Evolutionary conservation across 352 stramenopile species (phyloP).

Genomic region (Phytophthora rubi): DNA sequence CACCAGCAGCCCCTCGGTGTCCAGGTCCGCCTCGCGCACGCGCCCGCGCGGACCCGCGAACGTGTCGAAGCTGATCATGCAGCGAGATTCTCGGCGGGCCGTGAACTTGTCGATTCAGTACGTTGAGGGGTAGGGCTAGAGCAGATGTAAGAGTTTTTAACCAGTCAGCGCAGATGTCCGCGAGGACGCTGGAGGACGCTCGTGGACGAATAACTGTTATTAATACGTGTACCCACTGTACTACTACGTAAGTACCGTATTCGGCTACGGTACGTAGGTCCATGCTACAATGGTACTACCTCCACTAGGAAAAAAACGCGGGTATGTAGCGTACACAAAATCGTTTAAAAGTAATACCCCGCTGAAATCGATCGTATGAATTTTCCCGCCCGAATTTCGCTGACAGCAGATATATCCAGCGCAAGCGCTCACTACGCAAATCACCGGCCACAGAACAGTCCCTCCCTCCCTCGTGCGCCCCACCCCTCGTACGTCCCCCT

Average conservation of each 20-base stretch:
- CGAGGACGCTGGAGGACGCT: constrained; percentile 6
- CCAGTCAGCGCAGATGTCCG: background rate
- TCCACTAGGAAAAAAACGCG: no score
- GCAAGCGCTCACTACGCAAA: no score
- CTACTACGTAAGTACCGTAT: background rate
- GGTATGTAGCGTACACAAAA: no score
- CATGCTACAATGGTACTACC: no score
- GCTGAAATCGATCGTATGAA: no score
- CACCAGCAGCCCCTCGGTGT: constrained; percentile 27
- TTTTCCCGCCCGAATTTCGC: no score
- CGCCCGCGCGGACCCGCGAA: constrained; percentile 51
- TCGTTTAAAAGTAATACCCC: no score
- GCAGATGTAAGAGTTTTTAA: background rate
- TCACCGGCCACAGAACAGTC: no score
- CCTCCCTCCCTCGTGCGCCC: no score
- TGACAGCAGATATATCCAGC: no score
- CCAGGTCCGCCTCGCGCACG: constrained; percentile 47
- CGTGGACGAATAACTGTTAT: background rate
- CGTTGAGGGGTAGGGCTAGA: background rate
- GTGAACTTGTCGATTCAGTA: background rate
- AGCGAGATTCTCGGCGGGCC: background rate
- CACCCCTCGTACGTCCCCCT: no score
- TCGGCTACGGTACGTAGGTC: no score
- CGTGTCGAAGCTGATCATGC: constrained; percentile 87
- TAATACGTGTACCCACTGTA: background rate